phyloP scores from a whole-genome alignment of 371 early-diverging fungal genomes.

The Mortierella sp. region DNA sequence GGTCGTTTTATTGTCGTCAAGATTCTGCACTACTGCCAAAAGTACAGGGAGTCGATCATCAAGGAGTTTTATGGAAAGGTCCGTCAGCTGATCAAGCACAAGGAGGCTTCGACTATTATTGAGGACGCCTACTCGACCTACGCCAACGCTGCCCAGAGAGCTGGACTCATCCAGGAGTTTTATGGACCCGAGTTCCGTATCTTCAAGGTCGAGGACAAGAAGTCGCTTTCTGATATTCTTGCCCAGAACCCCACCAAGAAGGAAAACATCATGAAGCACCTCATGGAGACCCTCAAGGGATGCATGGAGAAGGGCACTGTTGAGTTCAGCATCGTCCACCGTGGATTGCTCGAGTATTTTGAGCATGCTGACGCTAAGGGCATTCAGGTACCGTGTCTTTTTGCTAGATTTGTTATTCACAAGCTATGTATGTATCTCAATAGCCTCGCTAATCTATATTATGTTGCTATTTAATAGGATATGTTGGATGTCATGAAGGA shows the following conservation, averaged over 20 bases:
- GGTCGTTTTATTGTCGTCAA: constrained; percentile 92
- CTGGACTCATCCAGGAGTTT: constrained; percentile 89
- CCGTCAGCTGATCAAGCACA: constrained; percentile 78
- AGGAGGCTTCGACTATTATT: constrained; percentile 86
- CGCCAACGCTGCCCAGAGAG: constrained; percentile 83
- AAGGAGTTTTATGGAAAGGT: constrained; percentile 88
- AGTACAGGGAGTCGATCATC: constrained; percentile 80
- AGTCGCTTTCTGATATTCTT: constrained; percentile 78
- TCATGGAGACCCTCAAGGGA: constrained; percentile 77
- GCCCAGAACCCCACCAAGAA: constrained; percentile 82
- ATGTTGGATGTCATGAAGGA: constrained; percentile 87
- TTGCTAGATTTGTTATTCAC: neutral
- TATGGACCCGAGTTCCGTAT: constrained; percentile 94
- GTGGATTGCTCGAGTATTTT: constrained; percentile 89
- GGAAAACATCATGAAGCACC: constrained; percentile 78
- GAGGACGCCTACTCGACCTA: constrained; percentile 90
- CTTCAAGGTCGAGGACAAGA: constrained; percentile 77
- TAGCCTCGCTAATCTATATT: neutral
- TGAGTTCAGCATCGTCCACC: constrained; percentile 89
- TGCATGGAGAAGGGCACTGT: constrained; percentile 90
- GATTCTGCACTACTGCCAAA: constrained; percentile 83
- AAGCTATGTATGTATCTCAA: neutral
- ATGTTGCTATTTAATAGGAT: constrained; percentile 48
- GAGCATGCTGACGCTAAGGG: constrained; percentile 71
- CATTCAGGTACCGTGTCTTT: constrained; percentile 61